These are phyloP conservation scores for Barnettozyma wickerhamii DNA, from an alignment of 805 yeast species.

Conservation along the genomic window DNA sequence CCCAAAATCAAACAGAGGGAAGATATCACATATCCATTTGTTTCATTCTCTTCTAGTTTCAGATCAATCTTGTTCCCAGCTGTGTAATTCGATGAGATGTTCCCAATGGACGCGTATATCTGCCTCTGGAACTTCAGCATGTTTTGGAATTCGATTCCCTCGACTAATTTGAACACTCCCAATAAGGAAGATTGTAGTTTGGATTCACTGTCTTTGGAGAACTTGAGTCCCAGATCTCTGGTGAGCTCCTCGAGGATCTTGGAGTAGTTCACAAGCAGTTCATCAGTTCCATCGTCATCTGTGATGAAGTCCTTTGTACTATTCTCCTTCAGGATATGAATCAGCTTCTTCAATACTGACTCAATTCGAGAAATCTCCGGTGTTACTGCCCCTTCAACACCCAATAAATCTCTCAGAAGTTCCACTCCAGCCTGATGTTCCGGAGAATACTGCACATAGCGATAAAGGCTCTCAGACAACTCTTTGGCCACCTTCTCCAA, in stretches of 20 bases:
- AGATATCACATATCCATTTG: constrained; percentile 23
- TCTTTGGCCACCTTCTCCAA: constrained; percentile 9
- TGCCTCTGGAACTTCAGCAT: constrained; percentile 19
- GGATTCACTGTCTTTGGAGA: constrained; percentile 8
- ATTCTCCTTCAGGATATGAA: not conserved
- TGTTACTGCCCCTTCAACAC: not conserved
- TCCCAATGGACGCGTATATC: constrained; percentile 23
- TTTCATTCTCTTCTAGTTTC: not conserved
- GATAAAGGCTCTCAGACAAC: constrained; percentile 12
- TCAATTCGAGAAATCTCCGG: constrained; percentile 10
- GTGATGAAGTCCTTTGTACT: constrained; percentile 6
- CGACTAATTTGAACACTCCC: constrained; percentile 5
- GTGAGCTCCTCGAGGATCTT: constrained; percentile 19
- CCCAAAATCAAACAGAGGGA: constrained; percentile 20
- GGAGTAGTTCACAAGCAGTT: constrained; percentile 15
- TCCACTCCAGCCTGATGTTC: constrained; percentile 4
- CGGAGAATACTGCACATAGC: constrained; percentile 7
- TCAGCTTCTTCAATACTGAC: constrained; percentile 8
- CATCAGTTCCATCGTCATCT: constrained; percentile 26
- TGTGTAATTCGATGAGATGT: constrained; percentile 24
- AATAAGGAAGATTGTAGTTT: constrained; percentile 11
- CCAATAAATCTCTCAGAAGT: constrained; percentile 1
- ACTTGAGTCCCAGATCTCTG: constrained; percentile 12
- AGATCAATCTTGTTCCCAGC: constrained; percentile 13
- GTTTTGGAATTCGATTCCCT: constrained; percentile 17